These are phyloP conservation scores for Lachancea quebecensis DNA, from an alignment of 805 yeast species.

Conservation along the genomic window DNA sequence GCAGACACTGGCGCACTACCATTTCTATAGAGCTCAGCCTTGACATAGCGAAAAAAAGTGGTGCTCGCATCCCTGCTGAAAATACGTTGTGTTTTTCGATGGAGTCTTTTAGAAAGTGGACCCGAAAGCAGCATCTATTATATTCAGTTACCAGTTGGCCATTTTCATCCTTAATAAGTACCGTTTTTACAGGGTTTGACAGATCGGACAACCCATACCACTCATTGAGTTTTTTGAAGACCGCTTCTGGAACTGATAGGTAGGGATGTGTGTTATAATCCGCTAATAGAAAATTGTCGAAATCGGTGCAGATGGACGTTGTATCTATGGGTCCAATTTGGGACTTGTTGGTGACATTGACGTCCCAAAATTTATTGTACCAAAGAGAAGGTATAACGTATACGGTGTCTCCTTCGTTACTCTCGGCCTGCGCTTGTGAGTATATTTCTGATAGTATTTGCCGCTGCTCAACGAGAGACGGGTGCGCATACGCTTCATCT, in stretches of 20 bases:
- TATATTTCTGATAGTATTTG: slow-evolving; percentile 12
- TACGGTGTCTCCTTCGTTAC: slow-evolving; percentile 42
- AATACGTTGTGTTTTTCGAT: slow-evolving; percentile 9
- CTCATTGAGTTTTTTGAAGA: slow-evolving; percentile 38
- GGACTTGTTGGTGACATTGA: slow-evolving; percentile 20
- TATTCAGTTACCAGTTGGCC: slow-evolving; percentile 30
- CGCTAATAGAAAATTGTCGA: slow-evolving; percentile 37
- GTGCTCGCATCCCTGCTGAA: slow-evolving; percentile 12
- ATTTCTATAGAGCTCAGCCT: slow-evolving; percentile 27
- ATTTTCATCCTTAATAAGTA: slow-evolving; percentile 26
- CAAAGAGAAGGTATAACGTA: slow-evolving; percentile 44
- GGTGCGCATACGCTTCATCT: slow-evolving; percentile 1
- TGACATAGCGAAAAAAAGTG: slow-evolving; percentile 32
- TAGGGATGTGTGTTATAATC: slow-evolving; percentile 27
- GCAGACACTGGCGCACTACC: slow-evolving; percentile 16
- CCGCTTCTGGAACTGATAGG: slow-evolving; percentile 36
- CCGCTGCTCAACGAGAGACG: slow-evolving; percentile 18
- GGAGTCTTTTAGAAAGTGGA: slow-evolving; percentile 29
- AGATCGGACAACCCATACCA: slow-evolving; percentile 49
- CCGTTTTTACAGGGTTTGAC: slow-evolving; percentile 35
- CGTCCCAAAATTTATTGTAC: slow-evolving; percentile 36
- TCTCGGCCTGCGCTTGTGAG: slow-evolving; percentile 9
- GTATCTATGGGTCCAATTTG: slow-evolving; percentile 46
- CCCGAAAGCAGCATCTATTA: slow-evolving; percentile 32
- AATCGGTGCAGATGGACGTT: slow-evolving; percentile 36